Conservation (phyloP, 2,329 filamentous ascomycete genomes). For the Fusarium domesticum region DNA sequence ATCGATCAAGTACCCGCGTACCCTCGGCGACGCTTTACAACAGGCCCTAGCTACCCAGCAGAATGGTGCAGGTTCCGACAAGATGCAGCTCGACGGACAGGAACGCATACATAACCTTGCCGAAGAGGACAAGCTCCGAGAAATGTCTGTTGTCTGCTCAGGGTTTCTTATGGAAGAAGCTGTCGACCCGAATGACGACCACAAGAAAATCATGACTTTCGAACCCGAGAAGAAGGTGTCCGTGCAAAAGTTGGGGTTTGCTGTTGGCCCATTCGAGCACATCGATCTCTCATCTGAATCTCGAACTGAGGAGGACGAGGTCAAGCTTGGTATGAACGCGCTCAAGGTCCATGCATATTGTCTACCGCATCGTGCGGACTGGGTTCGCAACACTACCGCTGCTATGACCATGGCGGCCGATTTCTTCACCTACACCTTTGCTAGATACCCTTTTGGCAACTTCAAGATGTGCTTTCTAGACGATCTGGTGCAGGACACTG, state of each 20-base stretch:
- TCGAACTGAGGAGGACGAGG: conserved; percentile 85
- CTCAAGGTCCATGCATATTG: conserved; percentile 91
- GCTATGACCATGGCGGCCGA: conserved; percentile 86
- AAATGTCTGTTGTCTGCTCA: conserved; percentile 88
- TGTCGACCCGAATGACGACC: conserved; percentile 70
- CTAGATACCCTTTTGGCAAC: conserved; percentile 84
- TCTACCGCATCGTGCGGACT: conserved; percentile 74
- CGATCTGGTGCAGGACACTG: conserved; percentile 73
- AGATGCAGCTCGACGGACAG: conserved; percentile 41
- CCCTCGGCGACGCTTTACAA: conserved; percentile 72
- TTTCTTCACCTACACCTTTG: conserved; percentile 82
- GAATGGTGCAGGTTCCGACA: conserved; percentile 35
- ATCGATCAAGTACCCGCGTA: conserved; percentile 80
- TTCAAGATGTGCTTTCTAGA: conserved; percentile 96
- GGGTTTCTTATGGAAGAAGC: conserved; percentile 84
- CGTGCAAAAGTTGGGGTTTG: conserved; percentile 88
- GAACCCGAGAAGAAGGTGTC: conserved; percentile 71
- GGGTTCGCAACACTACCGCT: conserved; percentile 82
- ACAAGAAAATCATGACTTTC: conserved; percentile 86
- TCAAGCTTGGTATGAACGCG: conserved; percentile 82
- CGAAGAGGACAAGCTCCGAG: conserved; percentile 81
- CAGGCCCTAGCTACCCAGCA: conserved; percentile 45
- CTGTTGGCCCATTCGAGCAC: conserved; percentile 90
- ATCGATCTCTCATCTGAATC: conserved; percentile 83
- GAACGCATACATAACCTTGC: conserved; percentile 46